phyloP scores from a whole-genome alignment of 2,329 filamentous ascomycete species.

The Pyricularia sp. region DNA sequence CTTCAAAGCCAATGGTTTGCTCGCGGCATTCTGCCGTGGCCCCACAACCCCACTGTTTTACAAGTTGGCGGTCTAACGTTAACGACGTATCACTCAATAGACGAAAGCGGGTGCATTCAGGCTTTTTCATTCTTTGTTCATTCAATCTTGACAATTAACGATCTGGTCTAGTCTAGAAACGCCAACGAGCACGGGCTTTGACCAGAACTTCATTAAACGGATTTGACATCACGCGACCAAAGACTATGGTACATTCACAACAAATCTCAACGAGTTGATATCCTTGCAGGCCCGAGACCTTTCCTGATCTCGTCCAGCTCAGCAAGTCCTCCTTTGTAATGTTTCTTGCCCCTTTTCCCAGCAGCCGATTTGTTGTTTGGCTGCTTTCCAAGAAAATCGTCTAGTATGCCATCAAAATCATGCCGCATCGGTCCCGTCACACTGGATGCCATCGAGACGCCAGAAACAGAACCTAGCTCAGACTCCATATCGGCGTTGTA shows the following conservation, averaged over 20 bases:
- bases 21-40: neutral
- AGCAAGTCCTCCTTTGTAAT: conserved; percentile 57
- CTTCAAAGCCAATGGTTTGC: neutral
- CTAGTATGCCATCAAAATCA: conserved; percentile 84
- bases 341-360: conserved; percentile 67
- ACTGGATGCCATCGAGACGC: conserved; percentile 49
- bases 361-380: conserved; percentile 30
- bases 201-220: neutral
- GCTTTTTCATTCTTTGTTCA: neutral
- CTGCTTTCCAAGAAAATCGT: conserved; percentile 75
- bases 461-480: conserved; percentile 43
- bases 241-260: neutral
- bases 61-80: neutral
- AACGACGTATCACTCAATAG: neutral
- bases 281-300: conserved; percentile 62
- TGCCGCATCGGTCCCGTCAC: conserved; percentile 54
- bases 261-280: conserved; percentile 20
- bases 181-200: neutral
- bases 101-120: neutral
- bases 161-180: neutral
- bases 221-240: neutral
- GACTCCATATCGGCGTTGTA: conserved; percentile 39
- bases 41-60: neutral
- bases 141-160: neutral
- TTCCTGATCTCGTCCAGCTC: conserved; percentile 83